A percentile compares a stretch with the other conserved stretches of the same genome.
These are phyloP conservation scores for Nakaseomyces sp. DNA, from an alignment of 1,139 yeast genomes.

Conservation along the genomic window DNA sequence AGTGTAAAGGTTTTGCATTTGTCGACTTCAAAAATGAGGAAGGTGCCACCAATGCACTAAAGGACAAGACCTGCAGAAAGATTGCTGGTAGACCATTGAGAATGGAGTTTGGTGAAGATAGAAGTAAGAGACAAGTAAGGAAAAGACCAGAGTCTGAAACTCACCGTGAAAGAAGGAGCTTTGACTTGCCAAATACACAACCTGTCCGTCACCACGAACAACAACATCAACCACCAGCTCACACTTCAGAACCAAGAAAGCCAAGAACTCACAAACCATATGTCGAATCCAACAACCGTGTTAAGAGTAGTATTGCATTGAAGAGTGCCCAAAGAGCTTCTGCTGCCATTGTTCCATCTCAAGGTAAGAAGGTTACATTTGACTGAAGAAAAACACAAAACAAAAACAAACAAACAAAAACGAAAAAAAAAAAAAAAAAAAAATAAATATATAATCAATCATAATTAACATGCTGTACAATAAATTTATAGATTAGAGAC, in stretches of 20 bases:
- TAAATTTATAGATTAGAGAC: too few relatives aligned
- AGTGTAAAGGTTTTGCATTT: constrained; percentile 94
- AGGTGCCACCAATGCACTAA: constrained; percentile 77
- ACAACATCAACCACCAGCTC: constrained; percentile 13
- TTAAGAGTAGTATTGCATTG: constrained; percentile 78
- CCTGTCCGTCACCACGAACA: neutral
- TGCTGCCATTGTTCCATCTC: constrained; percentile 79
- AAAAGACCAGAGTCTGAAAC: constrained; percentile 25
- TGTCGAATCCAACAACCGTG: constrained; percentile 37
- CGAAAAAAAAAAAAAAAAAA: too few relatives aligned
- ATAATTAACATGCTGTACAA: neutral
- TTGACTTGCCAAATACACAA: constrained; percentile 1
- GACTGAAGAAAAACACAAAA: constrained; percentile 24
- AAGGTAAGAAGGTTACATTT: constrained; percentile 82
- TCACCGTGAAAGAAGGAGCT: constrained; percentile 3
- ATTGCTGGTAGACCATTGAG: constrained; percentile 69
- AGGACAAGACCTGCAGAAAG: constrained; percentile 58
- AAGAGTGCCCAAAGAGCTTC: constrained; percentile 86
- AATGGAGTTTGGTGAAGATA: constrained; percentile 90
- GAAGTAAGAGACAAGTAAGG: constrained; percentile 56
- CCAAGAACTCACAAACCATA: constrained; percentile 16
- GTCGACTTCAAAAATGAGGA: constrained; percentile 73
- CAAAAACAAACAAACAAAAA: neutral
- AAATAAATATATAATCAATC: neutral
- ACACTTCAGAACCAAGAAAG: constrained; percentile 17